These are phyloP conservation scores for Penicillium robsamsonii DNA, from an alignment of 495 filamentous ascomycete species.

Conservation along the genomic window DNA sequence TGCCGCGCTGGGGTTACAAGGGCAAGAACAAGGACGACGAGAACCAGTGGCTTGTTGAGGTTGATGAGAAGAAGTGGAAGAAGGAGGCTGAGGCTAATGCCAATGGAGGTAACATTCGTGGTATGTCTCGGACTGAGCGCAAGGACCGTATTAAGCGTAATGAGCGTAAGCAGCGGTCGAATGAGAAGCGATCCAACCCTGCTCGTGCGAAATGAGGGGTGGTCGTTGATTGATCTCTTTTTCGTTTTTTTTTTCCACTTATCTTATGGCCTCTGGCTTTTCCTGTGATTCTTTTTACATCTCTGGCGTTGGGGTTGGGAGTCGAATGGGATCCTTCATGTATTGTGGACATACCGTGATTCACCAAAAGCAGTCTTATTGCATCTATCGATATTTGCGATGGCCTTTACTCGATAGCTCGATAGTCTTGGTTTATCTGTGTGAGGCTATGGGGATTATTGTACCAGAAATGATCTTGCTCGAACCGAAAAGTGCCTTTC, in stretches of 20 bases:
- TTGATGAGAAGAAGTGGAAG: slow-evolving; percentile 69
- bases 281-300: slow-evolving; percentile 16
- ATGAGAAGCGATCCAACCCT: slow-evolving; percentile 53
- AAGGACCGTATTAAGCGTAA: slow-evolving; percentile 64
- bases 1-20: slow-evolving; percentile 92
- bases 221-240: slow-evolving; percentile 21
- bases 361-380: slow-evolving; percentile 10
- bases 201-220: slow-evolving; percentile 28
- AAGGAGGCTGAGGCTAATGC: slow-evolving; percentile 60
- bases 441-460: slow-evolving; percentile 1
- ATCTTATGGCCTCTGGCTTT: background rate
- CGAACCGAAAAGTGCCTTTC: slow-evolving; percentile 26
- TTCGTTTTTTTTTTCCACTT: slow-evolving; percentile 7
- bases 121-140: slow-evolving; percentile 61
- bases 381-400: slow-evolving; percentile 6
- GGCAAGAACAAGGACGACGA: slow-evolving; percentile 82
- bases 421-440: background rate
- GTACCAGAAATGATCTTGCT: slow-evolving; percentile 16
- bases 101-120: slow-evolving; percentile 58
- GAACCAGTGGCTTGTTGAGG: slow-evolving; percentile 84
- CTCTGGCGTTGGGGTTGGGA: slow-evolving; percentile 33
- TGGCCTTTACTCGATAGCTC: slow-evolving; percentile 15
- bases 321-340: slow-evolving; percentile 22
- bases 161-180: slow-evolving; percentile 68
- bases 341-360: slow-evolving; percentile 13